A percentile compares a stretch with the other conserved stretches of the same genome.
Conservation (phyloP, 352 stramenopile genomes). For the Phytophthora hybrid region DNA sequence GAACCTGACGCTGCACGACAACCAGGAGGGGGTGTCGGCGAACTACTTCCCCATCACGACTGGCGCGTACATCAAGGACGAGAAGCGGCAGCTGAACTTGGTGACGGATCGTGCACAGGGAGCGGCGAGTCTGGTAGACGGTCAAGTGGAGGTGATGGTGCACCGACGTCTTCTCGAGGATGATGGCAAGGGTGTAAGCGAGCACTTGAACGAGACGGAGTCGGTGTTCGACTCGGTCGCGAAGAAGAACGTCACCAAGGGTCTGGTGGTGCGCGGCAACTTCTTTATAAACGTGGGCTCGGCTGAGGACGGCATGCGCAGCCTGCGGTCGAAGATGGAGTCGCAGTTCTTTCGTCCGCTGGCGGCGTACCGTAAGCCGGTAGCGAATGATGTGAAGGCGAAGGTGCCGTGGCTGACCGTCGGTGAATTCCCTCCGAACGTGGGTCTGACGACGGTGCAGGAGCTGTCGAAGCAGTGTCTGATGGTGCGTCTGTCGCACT, state of each 20-base stretch:
- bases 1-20: constrained; percentile 88
- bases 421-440: constrained; percentile 89
- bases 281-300: constrained; percentile 78
- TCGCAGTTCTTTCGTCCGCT: constrained; percentile 73
- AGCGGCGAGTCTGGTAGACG: constrained; percentile 89
- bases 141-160: constrained; percentile 98
- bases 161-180: constrained; percentile 94
- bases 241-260: constrained; percentile 67
- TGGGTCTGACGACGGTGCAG: constrained; percentile 94
- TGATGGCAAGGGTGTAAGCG: constrained; percentile 93
- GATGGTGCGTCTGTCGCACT: constrained; percentile 94
- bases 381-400: constrained; percentile 36
- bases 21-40: constrained; percentile 93
- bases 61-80: constrained; percentile 94
- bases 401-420: constrained; percentile 76
- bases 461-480: constrained; percentile 78
- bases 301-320: constrained; percentile 59
- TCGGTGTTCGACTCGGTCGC: constrained; percentile 69
- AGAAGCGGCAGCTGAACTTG: constrained; percentile 84
- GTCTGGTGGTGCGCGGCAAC: constrained; percentile 72
- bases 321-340: constrained; percentile 73
- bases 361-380: constrained; percentile 56
- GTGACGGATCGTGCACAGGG: constrained; percentile 95
- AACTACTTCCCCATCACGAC: constrained; percentile 99
- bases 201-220: constrained; percentile 94